Evolutionary conservation across 2,329 filamentous ascomycete species (phyloP).

Genomic region (Capronia americana): DNA sequence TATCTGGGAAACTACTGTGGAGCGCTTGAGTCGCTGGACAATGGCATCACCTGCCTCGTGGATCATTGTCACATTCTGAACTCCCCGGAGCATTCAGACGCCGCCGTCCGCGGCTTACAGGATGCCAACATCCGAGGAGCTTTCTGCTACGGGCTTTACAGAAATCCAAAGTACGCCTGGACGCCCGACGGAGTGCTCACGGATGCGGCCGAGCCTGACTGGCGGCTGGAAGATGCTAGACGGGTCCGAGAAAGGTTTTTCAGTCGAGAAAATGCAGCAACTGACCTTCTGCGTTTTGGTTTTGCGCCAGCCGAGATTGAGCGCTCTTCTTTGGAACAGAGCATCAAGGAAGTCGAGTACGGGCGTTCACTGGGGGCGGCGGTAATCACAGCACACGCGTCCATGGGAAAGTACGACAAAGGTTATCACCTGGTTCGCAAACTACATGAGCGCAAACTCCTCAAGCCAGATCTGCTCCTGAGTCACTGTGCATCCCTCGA

Average conservation of each 20-base stretch:
- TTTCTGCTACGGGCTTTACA: constrained; percentile 2
- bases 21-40: constrained; percentile 30
- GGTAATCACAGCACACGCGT: too few species aligned
- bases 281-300: not conserved
- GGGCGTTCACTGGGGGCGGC: too few species aligned
- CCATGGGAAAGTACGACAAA: too few species aligned
- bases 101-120: constrained; percentile 40
- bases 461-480: constrained; percentile 24
- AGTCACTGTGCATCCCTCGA: constrained; percentile 17
- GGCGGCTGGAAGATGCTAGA: constrained; percentile 19
- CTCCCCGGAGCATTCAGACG: constrained; percentile 41
- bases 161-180: constrained; percentile 10
- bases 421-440: too few species aligned
- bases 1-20: too few species aligned
- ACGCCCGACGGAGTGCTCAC: constrained; percentile 12
- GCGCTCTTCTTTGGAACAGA: too few species aligned
- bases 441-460: too few species aligned
- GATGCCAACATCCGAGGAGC: constrained; percentile 39
- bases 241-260: constrained; percentile 9
- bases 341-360: too few species aligned
- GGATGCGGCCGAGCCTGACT: constrained; percentile 16
- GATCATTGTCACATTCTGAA: constrained; percentile 44
- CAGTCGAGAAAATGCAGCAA: not conserved
- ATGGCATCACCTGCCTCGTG: constrained; percentile 37
- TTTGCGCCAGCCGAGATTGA: constrained; percentile 3